Conservation (phyloP, 371 early-diverging fungal species). For the Mortierella sp. region DNA sequence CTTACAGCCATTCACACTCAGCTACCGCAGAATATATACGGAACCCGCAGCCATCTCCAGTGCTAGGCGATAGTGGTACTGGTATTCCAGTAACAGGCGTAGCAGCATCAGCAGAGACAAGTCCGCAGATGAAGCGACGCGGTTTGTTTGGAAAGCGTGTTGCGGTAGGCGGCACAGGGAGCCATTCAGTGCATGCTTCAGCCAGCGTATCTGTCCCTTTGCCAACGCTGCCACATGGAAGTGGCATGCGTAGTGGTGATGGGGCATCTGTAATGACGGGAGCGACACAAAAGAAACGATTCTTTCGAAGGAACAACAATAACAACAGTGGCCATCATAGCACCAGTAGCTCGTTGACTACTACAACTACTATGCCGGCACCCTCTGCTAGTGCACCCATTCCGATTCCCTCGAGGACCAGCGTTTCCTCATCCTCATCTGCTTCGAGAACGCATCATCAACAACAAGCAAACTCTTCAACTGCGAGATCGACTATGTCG, state of each 20-base stretch:
- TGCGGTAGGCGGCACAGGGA: constrained; percentile 1
- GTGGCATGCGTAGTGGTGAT: constrained; percentile 7
- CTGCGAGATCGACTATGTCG: constrained; percentile 2
- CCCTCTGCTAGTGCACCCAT: constrained; percentile 1
- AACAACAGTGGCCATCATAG: constrained; percentile 11
- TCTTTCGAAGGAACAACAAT: constrained; percentile 34
- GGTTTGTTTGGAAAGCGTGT: constrained; percentile 45
- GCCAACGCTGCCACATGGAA: background rate
- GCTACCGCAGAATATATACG: constrained; percentile 6
- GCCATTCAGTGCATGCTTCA: background rate
- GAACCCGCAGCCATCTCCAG: constrained; percentile 9
- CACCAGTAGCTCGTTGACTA: background rate
- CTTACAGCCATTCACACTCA: background rate
- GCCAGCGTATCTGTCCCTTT: constrained; percentile 1
- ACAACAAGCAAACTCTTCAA: background rate
- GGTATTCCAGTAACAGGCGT: too few species aligned
- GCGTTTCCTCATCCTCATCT: background rate
- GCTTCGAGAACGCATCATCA: background rate
- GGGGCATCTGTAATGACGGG: constrained; percentile 10
- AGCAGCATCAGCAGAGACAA: constrained; percentile 4
- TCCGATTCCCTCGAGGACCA: constrained; percentile 4
- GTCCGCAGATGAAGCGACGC: constrained; percentile 38
- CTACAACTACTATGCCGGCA: background rate
- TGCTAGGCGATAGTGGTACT: background rate
- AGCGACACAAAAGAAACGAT: constrained; percentile 23